A percentile compares a stretch with the other conserved stretches of the same genome.
Evolutionary conservation across 2,329 filamentous ascomycete species (phyloP).

Genomic region (Talaromyces piceae): DNA sequence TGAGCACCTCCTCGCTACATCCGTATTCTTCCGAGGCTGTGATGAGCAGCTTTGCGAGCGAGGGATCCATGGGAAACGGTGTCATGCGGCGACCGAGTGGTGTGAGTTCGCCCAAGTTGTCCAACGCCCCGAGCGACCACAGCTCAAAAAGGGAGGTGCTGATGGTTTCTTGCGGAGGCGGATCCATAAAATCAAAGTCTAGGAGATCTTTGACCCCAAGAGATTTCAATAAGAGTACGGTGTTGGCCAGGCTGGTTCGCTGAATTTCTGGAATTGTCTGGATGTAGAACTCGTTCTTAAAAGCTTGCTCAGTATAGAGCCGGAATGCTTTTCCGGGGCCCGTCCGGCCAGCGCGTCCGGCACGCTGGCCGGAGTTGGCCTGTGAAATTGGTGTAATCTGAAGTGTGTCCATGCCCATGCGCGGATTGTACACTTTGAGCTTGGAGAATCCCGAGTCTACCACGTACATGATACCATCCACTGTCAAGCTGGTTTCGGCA

Average conservation of each 20-base stretch:
- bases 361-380: slow-evolving; percentile 87
- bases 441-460: slow-evolving; percentile 96
- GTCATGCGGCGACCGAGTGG: slow-evolving; percentile 87
- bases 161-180: slow-evolving; percentile 94
- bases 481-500: slow-evolving; percentile 93
- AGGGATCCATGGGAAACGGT: slow-evolving; percentile 95
- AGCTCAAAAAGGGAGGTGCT: slow-evolving; percentile 95
- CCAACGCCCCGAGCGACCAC: slow-evolving; percentile 88
- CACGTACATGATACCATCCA: slow-evolving; percentile 98
- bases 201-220: slow-evolving; percentile 88
- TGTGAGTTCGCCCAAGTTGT: slow-evolving; percentile 90
- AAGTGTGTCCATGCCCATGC: slow-evolving; percentile 98
- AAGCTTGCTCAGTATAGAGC: slow-evolving; percentile 88
- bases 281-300: slow-evolving; percentile 91
- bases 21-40: slow-evolving; percentile 81
- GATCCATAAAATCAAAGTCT: slow-evolving; percentile 99
- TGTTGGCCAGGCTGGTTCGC: slow-evolving; percentile 90
- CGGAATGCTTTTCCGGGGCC: slow-evolving; percentile 94
- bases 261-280: slow-evolving; percentile 98
- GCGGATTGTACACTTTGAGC: slow-evolving; percentile 95
- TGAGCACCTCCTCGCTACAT: slow-evolving; percentile 96
- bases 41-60: slow-evolving; percentile 88
- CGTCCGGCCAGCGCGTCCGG: slow-evolving; percentile 86
- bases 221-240: slow-evolving; percentile 86
- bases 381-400: slow-evolving; percentile 98